Evolutionary conservation across 2,329 filamentous ascomycete species (phyloP).

Genomic region (Nakataea oryzae): DNA sequence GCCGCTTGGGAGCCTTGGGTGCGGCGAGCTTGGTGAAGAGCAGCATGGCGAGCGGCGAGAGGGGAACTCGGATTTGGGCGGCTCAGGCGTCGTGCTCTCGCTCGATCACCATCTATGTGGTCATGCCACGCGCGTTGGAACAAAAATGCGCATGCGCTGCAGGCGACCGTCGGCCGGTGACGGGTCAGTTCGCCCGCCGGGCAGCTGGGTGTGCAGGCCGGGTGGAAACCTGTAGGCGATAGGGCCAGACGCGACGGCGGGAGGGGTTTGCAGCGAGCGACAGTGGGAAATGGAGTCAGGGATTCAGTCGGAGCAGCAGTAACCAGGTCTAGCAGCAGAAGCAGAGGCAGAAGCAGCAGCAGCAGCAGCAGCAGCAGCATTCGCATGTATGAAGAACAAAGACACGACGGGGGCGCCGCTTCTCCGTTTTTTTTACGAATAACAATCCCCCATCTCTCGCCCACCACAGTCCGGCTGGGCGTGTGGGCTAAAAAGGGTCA

Average conservation of each 20-base stretch:
- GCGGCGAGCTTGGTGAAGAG: conserved; percentile 43
- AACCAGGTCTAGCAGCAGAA: too few relatives aligned
- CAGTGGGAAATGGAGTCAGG: neutral
- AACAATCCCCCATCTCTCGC: neutral
- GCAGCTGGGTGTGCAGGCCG: neutral
- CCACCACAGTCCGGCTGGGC: neutral
- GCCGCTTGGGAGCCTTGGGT: conserved; percentile 43
- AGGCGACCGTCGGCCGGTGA: neutral
- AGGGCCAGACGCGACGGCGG: neutral
- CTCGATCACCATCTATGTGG: neutral
- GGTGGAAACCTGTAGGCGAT: neutral
- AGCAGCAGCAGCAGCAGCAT: neutral
- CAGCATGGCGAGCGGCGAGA: conserved; percentile 27
- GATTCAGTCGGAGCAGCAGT: too few relatives aligned
- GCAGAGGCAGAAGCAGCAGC: neutral
- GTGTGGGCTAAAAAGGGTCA: neutral
- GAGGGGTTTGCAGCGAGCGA: neutral
- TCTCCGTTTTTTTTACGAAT: neutral
- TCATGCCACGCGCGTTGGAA: neutral
- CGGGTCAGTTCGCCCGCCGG: neutral
- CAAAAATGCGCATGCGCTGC: neutral
- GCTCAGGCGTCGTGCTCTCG: neutral
- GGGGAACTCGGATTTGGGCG: neutral
- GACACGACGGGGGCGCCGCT: neutral
- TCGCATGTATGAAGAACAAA: neutral